Evolutionary conservation across 2,329 filamentous ascomycete genomes (phyloP).

Genomic region (Neofusicoccum umdonicola): DNA sequence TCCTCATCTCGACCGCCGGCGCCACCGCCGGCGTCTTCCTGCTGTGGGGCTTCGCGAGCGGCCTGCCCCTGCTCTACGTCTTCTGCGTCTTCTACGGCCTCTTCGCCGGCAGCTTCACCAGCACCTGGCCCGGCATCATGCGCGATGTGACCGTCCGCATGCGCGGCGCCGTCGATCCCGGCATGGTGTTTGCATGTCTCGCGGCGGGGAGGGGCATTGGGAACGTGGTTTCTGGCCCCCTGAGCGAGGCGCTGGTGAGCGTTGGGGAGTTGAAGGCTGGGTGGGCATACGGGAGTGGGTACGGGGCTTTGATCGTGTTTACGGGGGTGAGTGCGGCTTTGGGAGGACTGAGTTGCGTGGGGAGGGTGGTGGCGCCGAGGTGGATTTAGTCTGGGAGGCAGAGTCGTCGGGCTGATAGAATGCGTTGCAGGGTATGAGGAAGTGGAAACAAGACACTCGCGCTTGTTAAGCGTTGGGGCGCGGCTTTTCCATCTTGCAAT

Average conservation of each 20-base stretch:
- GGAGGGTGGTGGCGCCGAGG: conserved; percentile 21
- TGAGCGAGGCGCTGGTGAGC: conserved; percentile 46
- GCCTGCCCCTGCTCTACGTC: conserved; percentile 30
- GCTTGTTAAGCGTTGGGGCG: no score
- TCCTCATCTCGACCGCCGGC: conserved; percentile 43
- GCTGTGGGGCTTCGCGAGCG: conserved; percentile 48
- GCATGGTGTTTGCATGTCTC: conserved; percentile 48
- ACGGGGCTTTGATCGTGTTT: conserved; percentile 42
- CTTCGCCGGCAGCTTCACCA: conserved; percentile 30
- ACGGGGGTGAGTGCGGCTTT: conserved; percentile 41
- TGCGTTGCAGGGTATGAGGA: no score
- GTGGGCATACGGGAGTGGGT: conserved; percentile 42
- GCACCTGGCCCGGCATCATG: conserved; percentile 30
- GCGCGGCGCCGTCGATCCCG: conserved; percentile 40
- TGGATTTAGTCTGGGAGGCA: conserved; percentile 19
- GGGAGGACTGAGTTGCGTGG: conserved; percentile 27
- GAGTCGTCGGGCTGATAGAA: no score
- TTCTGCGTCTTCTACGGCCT: conserved; percentile 37
- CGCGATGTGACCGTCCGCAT: conserved; percentile 22
- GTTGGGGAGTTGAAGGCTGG: conserved; percentile 25
- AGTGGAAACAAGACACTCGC: no score
- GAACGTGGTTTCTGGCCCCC: conserved; percentile 49
- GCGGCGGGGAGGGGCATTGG: conserved; percentile 50
- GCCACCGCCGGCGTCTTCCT: conserved; percentile 42
- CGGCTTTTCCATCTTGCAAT: no score